Percentiles rank a stretch among this genome's conserved stretches.
phyloP scores from a whole-genome alignment of 345 rosid genomes.

The Alliaria petiolata region DNA sequence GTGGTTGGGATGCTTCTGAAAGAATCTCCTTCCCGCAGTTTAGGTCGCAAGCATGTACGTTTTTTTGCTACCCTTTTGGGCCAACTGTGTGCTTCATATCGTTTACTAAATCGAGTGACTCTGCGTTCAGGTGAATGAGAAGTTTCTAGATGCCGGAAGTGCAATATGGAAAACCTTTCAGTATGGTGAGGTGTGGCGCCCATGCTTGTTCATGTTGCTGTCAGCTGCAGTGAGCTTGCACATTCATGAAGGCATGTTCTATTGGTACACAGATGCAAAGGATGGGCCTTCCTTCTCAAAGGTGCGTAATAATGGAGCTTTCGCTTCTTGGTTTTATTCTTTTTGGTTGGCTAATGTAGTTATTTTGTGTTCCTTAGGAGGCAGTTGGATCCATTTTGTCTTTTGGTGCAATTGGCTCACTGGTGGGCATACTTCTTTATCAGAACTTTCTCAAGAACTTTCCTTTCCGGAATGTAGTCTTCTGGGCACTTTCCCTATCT shows the following conservation, averaged over 20 bases:
- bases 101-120: constrained; percentile 11
- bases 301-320: constrained; percentile 16
- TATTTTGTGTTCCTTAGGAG: constrained; percentile 42
- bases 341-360: background rate
- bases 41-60: constrained; percentile 42
- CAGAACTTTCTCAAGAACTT: constrained; percentile 55
- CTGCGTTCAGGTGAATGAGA: constrained; percentile 46
- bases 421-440: constrained; percentile 58
- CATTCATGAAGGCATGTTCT: constrained; percentile 79
- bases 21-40: constrained; percentile 39
- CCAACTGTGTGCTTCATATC: background rate
- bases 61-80: background rate
- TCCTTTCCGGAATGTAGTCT: constrained; percentile 48
- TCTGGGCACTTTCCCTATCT: constrained; percentile 60
- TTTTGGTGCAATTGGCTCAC: constrained; percentile 62
- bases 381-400: constrained; percentile 63
- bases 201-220: constrained; percentile 61
- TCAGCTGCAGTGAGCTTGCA: constrained; percentile 63
- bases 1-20: constrained; percentile 48
- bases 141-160: constrained; percentile 57
- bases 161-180: constrained; percentile 63
- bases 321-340: background rate
- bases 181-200: constrained; percentile 61
- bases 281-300: constrained; percentile 73
- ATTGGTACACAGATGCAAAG: constrained; percentile 79